Evolutionary conservation across 176 grass and related monocot genomes (phyloP).

Genomic region (Cymbopogon citratus): DNA sequence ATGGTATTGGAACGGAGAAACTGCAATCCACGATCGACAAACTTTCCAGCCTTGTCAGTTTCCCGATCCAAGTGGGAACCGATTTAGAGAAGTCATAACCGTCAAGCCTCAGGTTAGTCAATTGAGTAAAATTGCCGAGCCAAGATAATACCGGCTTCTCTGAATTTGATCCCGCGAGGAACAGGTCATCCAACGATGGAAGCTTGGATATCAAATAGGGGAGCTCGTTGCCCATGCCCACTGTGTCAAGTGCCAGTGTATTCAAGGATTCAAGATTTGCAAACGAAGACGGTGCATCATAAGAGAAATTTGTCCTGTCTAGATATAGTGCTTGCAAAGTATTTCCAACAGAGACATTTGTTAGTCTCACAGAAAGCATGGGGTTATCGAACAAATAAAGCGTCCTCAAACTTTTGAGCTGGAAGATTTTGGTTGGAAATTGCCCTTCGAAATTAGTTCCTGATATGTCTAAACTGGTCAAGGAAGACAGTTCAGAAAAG

Average conservation of each 20-base stretch:
- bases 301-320: neutral
- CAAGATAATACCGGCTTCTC: neutral
- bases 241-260: neutral
- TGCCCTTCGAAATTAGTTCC: neutral
- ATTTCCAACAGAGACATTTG: neutral
- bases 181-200: neutral
- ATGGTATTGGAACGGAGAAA: neutral
- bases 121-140: neutral
- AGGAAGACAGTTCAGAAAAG: neutral
- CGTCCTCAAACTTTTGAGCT: neutral
- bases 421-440: conserved; percentile 19
- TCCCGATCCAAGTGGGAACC: neutral
- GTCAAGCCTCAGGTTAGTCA: accelerated
- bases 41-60: neutral
- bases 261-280: neutral
- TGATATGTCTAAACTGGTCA: neutral
- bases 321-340: neutral
- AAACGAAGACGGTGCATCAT: neutral
- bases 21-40: neutral
- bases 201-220: neutral
- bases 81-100: neutral
- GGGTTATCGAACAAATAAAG: neutral
- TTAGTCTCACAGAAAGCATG: conserved; percentile 2
- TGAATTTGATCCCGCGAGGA: neutral
- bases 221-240: neutral